phyloP scores from a whole-genome alignment of 2,329 filamentous ascomycete species.

The Aschersonia sp. region DNA sequence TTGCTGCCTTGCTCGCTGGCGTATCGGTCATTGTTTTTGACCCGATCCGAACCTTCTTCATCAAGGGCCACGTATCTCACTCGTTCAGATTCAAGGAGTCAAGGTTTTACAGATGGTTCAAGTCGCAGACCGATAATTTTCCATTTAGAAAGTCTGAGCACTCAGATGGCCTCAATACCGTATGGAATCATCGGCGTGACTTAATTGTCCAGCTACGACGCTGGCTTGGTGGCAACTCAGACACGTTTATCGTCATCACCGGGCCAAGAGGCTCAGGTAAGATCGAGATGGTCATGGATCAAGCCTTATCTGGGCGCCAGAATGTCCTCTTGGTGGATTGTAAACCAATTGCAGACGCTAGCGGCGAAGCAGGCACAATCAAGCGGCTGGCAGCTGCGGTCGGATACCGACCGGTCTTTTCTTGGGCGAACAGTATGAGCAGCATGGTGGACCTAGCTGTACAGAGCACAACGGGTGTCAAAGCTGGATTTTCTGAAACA shows the following conservation, averaged over 20 bases:
- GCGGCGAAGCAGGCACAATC: slow-evolving; percentile 77
- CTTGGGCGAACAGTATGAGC: slow-evolving; percentile 89
- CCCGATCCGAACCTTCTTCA: slow-evolving; percentile 84
- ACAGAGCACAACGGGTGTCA: slow-evolving; percentile 85
- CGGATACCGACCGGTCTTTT: slow-evolving; percentile 86
- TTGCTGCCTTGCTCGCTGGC: slow-evolving; percentile 69
- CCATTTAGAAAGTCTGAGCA: slow-evolving; percentile 46
- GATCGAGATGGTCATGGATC: slow-evolving; percentile 71
- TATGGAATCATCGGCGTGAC: slow-evolving; percentile 77
- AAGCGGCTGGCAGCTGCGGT: slow-evolving; percentile 66
- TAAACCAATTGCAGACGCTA: slow-evolving; percentile 81
- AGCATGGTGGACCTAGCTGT: slow-evolving; percentile 86
- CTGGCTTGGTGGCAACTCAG: slow-evolving; percentile 77
- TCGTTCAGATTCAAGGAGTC: slow-evolving; percentile 63
- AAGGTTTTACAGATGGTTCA: slow-evolving; percentile 66
- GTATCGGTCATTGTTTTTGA: slow-evolving; percentile 85
- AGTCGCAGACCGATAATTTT: slow-evolving; percentile 45
- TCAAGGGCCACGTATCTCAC: slow-evolving; percentile 73
- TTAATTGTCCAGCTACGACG: slow-evolving; percentile 70
- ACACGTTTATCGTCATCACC: slow-evolving; percentile 88
- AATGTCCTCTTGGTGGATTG: slow-evolving; percentile 82
- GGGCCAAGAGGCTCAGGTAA: slow-evolving; percentile 87
- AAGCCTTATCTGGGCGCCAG: slow-evolving; percentile 60
- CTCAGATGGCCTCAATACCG: slow-evolving; percentile 56
- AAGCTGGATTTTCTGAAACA: slow-evolving; percentile 87